Evolutionary conservation across 1,284 basidiomycete species (phyloP).

Genomic region (Athelia sp.): DNA sequence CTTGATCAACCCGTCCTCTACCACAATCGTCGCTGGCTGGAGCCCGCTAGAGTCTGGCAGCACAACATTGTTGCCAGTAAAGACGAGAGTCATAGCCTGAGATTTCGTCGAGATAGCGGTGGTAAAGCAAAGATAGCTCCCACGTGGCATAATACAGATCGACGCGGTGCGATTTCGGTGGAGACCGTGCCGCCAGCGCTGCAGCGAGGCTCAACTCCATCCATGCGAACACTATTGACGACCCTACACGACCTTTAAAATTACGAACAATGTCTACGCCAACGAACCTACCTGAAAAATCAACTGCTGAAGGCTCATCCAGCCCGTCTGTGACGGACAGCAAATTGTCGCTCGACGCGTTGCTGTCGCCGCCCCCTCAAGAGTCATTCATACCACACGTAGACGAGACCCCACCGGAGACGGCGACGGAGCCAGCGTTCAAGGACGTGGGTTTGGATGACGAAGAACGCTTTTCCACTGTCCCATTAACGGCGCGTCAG

Average conservation of each 20-base stretch:
- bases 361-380: slow-evolving; percentile 27
- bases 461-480: slow-evolving; percentile 49
- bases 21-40: slow-evolving; percentile 66
- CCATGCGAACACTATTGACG: neutral
- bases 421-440: slow-evolving; percentile 48
- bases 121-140: too few relatives aligned
- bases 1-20: slow-evolving; percentile 65
- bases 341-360: slow-evolving; percentile 18
- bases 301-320: slow-evolving; percentile 3
- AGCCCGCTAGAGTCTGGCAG: slow-evolving; percentile 47
- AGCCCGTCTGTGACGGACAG: neutral
- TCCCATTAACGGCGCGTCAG: slow-evolving; percentile 39
- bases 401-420: slow-evolving; percentile 25
- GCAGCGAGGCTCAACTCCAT: neutral
- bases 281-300: slow-evolving; percentile 10
- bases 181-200: neutral
- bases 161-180: too few relatives aligned
- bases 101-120: too few relatives aligned
- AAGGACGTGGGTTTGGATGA: slow-evolving; percentile 62
- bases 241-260: neutral
- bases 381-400: slow-evolving; percentile 7
- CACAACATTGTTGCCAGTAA: slow-evolving; percentile 50
- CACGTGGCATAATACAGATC: too few relatives aligned
- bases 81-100: slow-evolving; percentile 10
- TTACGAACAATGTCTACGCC: slow-evolving; percentile 2